Base-by-base conservation (phyloP, 352 stramenopile genomes). In the Halophytophthora batemanensis region DNA sequence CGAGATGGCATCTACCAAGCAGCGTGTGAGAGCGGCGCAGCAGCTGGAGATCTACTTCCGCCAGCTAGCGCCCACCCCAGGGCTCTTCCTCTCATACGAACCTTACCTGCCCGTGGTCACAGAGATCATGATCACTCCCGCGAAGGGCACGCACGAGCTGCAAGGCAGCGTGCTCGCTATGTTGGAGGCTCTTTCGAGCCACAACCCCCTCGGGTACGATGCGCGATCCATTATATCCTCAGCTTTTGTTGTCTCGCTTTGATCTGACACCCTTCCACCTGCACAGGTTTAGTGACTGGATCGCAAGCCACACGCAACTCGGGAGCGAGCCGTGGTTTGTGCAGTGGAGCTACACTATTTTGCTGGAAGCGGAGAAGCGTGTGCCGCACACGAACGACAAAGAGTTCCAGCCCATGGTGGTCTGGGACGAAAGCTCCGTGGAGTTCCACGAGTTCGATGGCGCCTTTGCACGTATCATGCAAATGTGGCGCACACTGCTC, bases 381-480 rank as follows among this genome's bases (percentile, higher is more conserved):
- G 51, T 86, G 29, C 74, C 74, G 5, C 52, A 40, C 14, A 21
- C 28, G 11, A 51, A 56, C 5, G 33, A 36, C 15, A 28, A 19
- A 23, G 17, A 35, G 31, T 37, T 13, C 14, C n/a, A 6, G 10
- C 3, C 2, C 29, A 6, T 7, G 15, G 8, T 17, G 12, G 14
- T 13, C 10, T 83, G 74, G 74, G 50, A 64, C 35, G 74, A 85
- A 12, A 42, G 52, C 10, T 56, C 66, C 2, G 40, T 50, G 11
- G 71, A 82, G 53, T 82, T 77, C 13, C 58, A 74, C 0, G 71
- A 87, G 49, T 68, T 83, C 22, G 76, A 83, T 39, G 59, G 49
- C 8, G 55, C 72, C 2, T 50, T 77, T 18, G 46, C 53, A 10
- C 47, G 66, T 13, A 50, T 76, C 12, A 36, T 82, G 19, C 61